Evolutionary conservation across 495 filamentous ascomycete genomes (phyloP).

Genomic region (Talaromyces trachyspermus): DNA sequence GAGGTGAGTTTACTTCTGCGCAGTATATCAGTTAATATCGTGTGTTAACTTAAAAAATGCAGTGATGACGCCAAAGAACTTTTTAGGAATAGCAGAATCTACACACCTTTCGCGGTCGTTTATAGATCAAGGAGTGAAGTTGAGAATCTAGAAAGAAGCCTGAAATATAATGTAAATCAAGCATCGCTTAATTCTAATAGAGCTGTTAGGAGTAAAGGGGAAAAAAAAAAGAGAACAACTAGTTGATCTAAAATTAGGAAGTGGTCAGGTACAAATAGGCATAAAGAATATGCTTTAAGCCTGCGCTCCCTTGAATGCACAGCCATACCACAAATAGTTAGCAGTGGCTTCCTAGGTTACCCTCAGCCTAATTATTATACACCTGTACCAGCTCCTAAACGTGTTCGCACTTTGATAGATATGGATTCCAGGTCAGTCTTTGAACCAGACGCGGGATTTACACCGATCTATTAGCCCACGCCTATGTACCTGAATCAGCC

Average conservation of each 20-base stretch:
- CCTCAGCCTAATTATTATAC: slow-evolving; percentile 25
- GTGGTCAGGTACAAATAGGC: slow-evolving; percentile 26
- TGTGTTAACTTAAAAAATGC: slow-evolving; percentile 15
- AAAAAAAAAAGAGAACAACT: too few relatives aligned
- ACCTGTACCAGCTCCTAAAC: slow-evolving; percentile 24
- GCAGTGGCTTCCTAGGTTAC: slow-evolving; percentile 25
- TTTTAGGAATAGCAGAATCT: slow-evolving; percentile 82
- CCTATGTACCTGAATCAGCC: slow-evolving; percentile 33
- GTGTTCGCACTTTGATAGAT: slow-evolving; percentile 38
- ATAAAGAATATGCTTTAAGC: slow-evolving; percentile 30
- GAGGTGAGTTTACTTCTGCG: slow-evolving; percentile 38
- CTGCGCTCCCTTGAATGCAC: slow-evolving; percentile 36
- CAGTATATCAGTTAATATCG: neutral
- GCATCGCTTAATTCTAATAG: too few relatives aligned
- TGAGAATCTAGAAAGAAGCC: slow-evolving; percentile 83
- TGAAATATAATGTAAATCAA: slow-evolving; percentile 47
- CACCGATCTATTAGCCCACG: slow-evolving; percentile 32
- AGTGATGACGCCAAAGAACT: slow-evolving; percentile 73
- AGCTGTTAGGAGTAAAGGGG: too few relatives aligned
- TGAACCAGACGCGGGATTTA: slow-evolving; percentile 32
- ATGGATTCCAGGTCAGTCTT: slow-evolving; percentile 32
- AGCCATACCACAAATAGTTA: slow-evolving; percentile 26
- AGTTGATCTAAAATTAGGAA: too few relatives aligned
- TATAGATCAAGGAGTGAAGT: slow-evolving; percentile 86
- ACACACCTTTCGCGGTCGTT: slow-evolving; percentile 89